A percentile compares a stretch with the other conserved stretches of the same genome.
phyloP scores from a whole-genome alignment of 805 yeast genomes.

The Danielia reshetovae region DNA sequence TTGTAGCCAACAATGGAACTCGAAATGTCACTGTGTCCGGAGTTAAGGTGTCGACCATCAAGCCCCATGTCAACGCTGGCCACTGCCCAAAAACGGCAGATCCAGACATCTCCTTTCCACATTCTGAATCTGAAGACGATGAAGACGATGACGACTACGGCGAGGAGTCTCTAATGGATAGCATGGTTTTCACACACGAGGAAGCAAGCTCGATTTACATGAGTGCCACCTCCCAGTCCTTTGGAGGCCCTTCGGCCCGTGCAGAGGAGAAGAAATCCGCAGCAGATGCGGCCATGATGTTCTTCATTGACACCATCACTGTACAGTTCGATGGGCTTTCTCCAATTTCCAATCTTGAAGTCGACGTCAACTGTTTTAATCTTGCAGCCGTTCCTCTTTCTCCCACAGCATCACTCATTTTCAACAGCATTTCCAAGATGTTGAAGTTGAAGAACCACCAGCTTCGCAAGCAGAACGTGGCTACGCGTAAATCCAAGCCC shows the following conservation, averaged over 20 bases:
- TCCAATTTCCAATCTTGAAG: conserved; percentile 28
- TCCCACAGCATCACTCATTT: conserved; percentile 31
- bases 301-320: conserved; percentile 32
- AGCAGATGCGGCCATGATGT: conserved; percentile 17
- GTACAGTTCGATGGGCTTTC: conserved; percentile 48
- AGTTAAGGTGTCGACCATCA: conserved; percentile 35
- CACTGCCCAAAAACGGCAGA: conserved; percentile 8
- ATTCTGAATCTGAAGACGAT: conserved; percentile 5
- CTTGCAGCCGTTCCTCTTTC: conserved; percentile 44
- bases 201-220: conserved; percentile 71
- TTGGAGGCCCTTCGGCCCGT: conserved; percentile 11
- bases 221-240: conserved; percentile 69
- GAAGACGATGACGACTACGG: conserved; percentile 23
- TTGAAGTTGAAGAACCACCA: conserved; percentile 31
- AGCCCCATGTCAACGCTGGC: conserved; percentile 37
- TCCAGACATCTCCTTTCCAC: conserved; percentile 1
- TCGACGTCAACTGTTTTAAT: conserved; percentile 39
- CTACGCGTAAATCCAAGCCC: conserved; percentile 1
- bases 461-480: conserved; percentile 16
- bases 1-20: conserved; percentile 44
- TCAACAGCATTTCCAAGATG: conserved; percentile 35
- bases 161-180: conserved; percentile 47
- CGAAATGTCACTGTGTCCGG: conserved; percentile 40
- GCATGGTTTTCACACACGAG: conserved; percentile 63
- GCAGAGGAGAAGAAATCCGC: conserved; percentile 1